Base-by-base conservation (phyloP, 2,329 filamentous ascomycete genomes). In the Chrysoporthe puriensis region DNA sequence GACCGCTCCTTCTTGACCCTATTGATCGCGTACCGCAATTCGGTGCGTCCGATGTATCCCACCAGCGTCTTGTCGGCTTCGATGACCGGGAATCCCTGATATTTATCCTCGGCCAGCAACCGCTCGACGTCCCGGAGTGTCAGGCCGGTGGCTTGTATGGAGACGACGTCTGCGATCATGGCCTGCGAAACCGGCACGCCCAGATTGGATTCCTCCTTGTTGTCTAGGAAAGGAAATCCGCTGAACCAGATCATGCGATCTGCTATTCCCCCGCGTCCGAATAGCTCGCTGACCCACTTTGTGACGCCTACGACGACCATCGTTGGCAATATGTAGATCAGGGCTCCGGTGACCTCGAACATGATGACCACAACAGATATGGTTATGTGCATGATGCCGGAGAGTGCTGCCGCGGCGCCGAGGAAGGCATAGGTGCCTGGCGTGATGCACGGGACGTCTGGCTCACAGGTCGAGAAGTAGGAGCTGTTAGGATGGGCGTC, bases 201-300 rank as follows among this genome's bases (percentile, higher is more conserved):
- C 78, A 98, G 97, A 64, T 94, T 94, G 79, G 97, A 94, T 67
- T 98, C 96, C 78, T 98, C 95, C 76, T 99, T 99, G 79, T 92
- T 96, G 80, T 99, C 96, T 2, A 99, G 85, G 80, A 96, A 99
- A 0, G 96, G 96, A 75, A 97, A 97, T 1, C 96, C 96, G 73
- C 93, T 98, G 81, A 97, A 97, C 91, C 94, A 97, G 73, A 99
- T 99, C 93, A 97, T 97, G 70, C 94, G 91, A 78, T 99, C 96
- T 32, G 96, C 96, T 68, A 99, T 98, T 59, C 96, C 96, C 42
- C 95, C 96, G n/a, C 94, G 62, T 11, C 69, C 93, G 75, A 97
- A 96, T 14, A 94, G 85, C 72, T 97, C 93, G 70, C 92, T 90
- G 59, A 99, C 92, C 16, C 92, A 92, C 82, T 99, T 99, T 50